Evolutionary conservation across 495 filamentous ascomycete species (phyloP).

Genomic region (Aspergillus sclerotioniger): DNA sequence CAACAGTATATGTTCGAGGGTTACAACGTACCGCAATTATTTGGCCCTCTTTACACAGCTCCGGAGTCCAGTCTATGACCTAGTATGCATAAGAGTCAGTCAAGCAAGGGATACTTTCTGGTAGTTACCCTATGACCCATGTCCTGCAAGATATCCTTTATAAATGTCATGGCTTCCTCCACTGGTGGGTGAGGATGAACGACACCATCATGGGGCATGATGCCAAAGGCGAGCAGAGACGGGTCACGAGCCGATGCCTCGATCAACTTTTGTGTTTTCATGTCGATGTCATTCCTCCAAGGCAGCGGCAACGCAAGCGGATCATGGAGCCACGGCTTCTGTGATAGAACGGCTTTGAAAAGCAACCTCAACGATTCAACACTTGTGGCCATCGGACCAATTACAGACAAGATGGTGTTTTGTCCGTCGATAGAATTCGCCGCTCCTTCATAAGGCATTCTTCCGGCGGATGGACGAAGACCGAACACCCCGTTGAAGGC

Average conservation of each 20-base stretch:
- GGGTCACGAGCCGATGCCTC: slow-evolving; percentile 20
- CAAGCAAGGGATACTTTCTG: too few species aligned
- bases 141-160: slow-evolving; percentile 48
- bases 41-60: background rate
- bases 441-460: slow-evolving; percentile 44
- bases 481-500: slow-evolving; percentile 64
- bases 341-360: slow-evolving; percentile 54
- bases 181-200: slow-evolving; percentile 54
- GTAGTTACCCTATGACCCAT: slow-evolving; percentile 50
- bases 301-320: slow-evolving; percentile 61
- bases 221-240: slow-evolving; percentile 49
- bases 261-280: slow-evolving; percentile 44
- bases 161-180: slow-evolving; percentile 49
- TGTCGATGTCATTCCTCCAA: slow-evolving; percentile 54
- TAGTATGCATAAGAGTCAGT: too few species aligned
- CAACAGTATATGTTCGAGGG: too few species aligned
- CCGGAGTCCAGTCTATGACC: background rate
- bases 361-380: slow-evolving; percentile 50
- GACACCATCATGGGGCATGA: slow-evolving; percentile 51
- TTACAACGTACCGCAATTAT: slow-evolving; percentile 30
- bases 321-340: slow-evolving; percentile 64
- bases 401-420: slow-evolving; percentile 53
- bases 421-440: slow-evolving; percentile 59
- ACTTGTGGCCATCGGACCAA: slow-evolving; percentile 55
- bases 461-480: slow-evolving; percentile 43